Percentiles rank a stretch among this genome's conserved stretches.
These are phyloP conservation scores for Pleurotus giganteus DNA, from an alignment of 768 basidiomycete genomes.

Conservation along the genomic window DNA sequence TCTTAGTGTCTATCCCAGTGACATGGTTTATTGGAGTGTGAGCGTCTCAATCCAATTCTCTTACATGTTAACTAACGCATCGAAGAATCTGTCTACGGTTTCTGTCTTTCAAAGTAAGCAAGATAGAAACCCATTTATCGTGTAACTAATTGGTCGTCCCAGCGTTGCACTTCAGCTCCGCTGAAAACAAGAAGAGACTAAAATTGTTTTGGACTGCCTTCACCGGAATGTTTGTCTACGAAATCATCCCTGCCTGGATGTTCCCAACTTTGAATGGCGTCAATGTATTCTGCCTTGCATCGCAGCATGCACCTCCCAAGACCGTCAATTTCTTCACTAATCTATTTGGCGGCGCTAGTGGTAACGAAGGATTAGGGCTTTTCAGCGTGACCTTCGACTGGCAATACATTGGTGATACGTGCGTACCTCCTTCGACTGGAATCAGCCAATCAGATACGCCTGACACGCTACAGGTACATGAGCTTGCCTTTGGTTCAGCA, in stretches of 20 bases:
- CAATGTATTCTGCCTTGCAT: slow-evolving; percentile 59
- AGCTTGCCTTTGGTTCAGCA: slow-evolving; percentile 54
- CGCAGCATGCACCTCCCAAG: slow-evolving; percentile 40
- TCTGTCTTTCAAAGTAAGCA: slow-evolving; percentile 54
- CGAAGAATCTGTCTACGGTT: slow-evolving; percentile 52
- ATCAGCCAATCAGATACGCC: background rate
- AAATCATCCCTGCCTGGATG: slow-evolving; percentile 53
- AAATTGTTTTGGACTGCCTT: slow-evolving; percentile 54
- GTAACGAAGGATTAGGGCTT: slow-evolving; percentile 67
- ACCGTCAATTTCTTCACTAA: slow-evolving; percentile 53
- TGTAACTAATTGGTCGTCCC: background rate
- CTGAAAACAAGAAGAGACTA: slow-evolving; percentile 44
- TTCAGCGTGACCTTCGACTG: slow-evolving; percentile 62
- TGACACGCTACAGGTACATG: slow-evolving; percentile 38
- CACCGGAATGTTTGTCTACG: slow-evolving; percentile 50
- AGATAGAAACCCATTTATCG: background rate
- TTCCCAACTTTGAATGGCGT: slow-evolving; percentile 66
- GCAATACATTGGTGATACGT: slow-evolving; percentile 57
- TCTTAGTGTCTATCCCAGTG: slow-evolving; percentile 57
- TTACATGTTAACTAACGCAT: background rate
- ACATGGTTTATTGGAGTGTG: slow-evolving; percentile 63
- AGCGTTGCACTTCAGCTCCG: slow-evolving; percentile 49
- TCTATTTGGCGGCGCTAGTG: slow-evolving; percentile 62
- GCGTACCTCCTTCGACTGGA: slow-evolving; percentile 7
- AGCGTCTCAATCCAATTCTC: slow-evolving; percentile 12